Conservation (phyloP, 257 asterid species). For the Solanum boliviense region DNA sequence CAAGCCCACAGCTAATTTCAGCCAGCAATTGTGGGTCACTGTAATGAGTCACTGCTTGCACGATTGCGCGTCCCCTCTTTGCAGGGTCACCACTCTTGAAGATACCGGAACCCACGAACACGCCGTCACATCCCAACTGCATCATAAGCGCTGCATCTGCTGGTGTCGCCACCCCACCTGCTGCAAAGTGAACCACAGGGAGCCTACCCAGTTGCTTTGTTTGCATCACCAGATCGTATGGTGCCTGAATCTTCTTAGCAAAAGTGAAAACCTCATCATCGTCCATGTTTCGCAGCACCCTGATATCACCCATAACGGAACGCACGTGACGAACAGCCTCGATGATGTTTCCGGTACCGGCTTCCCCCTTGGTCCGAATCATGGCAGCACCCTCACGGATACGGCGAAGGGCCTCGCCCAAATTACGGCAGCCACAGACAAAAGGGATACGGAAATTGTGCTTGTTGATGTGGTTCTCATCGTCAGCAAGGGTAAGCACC, state of each 20-base stretch:
- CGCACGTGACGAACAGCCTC: constrained; percentile 97
- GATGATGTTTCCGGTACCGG: constrained; percentile 74
- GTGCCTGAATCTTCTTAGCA: constrained; percentile 74
- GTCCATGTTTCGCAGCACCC: constrained; percentile 73
- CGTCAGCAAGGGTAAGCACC: constrained; percentile 79
- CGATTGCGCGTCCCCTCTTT: constrained; percentile 66
- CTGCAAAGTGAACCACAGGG: constrained; percentile 85
- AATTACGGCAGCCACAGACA: constrained; percentile 94
- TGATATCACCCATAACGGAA: constrained; percentile 74
- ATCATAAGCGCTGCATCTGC: constrained; percentile 86
- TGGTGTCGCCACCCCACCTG: constrained; percentile 92
- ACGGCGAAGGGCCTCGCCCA: constrained; percentile 87
- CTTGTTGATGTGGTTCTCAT: constrained; percentile 72
- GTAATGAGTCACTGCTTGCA: constrained; percentile 78
- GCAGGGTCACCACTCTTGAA: constrained; percentile 91
- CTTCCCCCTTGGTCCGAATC: constrained; percentile 92
- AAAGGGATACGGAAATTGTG: constrained; percentile 88
- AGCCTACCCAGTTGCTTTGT: constrained; percentile 80
- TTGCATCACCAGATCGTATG: constrained; percentile 85
- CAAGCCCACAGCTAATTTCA: constrained; percentile 73
- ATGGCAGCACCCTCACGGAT: constrained; percentile 90
- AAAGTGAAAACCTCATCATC: constrained; percentile 81
- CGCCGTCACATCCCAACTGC: constrained; percentile 90
- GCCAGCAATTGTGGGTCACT: constrained; percentile 67
- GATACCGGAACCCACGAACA: constrained; percentile 76